Conservation (phyloP, 495 filamentous ascomycete genomes). For the Tuber aestivum region DNA sequence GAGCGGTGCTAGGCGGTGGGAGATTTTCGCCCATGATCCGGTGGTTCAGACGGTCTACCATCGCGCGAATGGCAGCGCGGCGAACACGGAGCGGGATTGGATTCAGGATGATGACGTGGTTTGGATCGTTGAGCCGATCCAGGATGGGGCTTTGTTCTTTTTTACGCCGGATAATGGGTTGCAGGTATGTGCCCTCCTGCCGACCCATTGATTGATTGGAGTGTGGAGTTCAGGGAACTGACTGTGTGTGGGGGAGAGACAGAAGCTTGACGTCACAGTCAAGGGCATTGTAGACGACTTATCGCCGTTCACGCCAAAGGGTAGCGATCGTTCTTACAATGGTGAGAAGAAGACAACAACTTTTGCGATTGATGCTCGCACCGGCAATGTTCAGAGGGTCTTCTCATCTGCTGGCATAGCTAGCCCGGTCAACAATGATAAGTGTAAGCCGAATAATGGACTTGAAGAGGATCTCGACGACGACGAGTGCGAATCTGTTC, state of each 20-base stretch:
- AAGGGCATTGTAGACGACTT: conserved; percentile 59
- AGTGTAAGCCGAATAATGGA: conserved; percentile 52
- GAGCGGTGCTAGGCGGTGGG: conserved; percentile 76
- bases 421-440: conserved; percentile 49
- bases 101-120: conserved; percentile 71
- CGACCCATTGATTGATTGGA: not conserved
- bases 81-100: conserved; percentile 47
- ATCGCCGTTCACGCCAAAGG: conserved; percentile 48
- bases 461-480: conserved; percentile 54
- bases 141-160: conserved; percentile 82
- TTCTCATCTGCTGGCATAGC: conserved; percentile 56
- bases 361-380: conserved; percentile 79
- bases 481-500: conserved; percentile 64
- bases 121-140: conserved; percentile 95
- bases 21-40: conserved; percentile 70
- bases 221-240: not conserved
- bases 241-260: conserved; percentile 12
- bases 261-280: conserved; percentile 62
- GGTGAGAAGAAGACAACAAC: conserved; percentile 85
- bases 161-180: conserved; percentile 57
- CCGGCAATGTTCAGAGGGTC: conserved; percentile 62
- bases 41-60: conserved; percentile 88
- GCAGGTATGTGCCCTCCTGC: conserved; percentile 37
- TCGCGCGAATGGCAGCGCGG: conserved; percentile 57
- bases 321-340: conserved; percentile 63